These are phyloP conservation scores for Phytophthora vignae DNA, from an alignment of 352 stramenopile species.

Conservation along the genomic window DNA sequence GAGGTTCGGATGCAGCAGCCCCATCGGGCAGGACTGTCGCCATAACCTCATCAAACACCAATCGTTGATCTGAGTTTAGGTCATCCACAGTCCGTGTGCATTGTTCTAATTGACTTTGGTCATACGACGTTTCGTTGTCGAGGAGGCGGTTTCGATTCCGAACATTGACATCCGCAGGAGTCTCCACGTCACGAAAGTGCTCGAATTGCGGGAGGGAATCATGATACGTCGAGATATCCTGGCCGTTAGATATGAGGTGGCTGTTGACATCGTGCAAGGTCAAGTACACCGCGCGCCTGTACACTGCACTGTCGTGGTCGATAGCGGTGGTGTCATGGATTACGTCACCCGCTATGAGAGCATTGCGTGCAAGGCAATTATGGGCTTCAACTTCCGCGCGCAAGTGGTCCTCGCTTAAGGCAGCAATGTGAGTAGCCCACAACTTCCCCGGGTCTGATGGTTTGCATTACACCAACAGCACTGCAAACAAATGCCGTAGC, in stretches of 20 bases:
- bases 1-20: too few species aligned
- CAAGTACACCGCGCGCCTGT: background rate
- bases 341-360: background rate
- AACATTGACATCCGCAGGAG: background rate
- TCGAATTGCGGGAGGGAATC: background rate
- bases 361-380: background rate
- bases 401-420: background rate
- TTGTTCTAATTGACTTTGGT: background rate
- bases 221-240: background rate
- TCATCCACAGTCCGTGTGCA: background rate
- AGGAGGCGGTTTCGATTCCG: background rate
- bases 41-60: background rate
- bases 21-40: too few species aligned
- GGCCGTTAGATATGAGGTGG: background rate
- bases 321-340: background rate
- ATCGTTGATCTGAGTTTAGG: background rate
- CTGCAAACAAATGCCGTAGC: conserved; percentile 6
- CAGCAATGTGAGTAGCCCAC: background rate
- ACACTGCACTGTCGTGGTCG: background rate
- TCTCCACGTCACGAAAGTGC: background rate
- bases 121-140: background rate
- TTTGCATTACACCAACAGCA: conserved; percentile 13
- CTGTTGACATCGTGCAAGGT: background rate
- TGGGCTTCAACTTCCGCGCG: background rate
- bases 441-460: background rate